Evolutionary conservation across 2,329 filamentous ascomycete species (phyloP).

Genomic region (Thermothelomyces thermophilus): DNA sequence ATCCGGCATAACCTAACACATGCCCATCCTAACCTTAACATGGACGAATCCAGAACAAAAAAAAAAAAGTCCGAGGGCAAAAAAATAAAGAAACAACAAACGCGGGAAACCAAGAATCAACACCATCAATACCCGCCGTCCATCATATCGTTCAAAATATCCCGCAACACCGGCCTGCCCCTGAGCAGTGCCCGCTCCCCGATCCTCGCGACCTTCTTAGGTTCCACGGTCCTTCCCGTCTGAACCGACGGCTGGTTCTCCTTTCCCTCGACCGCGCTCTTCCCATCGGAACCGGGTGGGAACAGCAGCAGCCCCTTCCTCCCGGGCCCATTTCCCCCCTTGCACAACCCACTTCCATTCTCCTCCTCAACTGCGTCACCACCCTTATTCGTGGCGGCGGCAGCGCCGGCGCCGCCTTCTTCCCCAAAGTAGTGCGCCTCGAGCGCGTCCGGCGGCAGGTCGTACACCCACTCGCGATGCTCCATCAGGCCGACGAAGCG

Average conservation of each 20-base stretch:
- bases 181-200: conserved; percentile 58
- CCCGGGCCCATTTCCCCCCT: background rate
- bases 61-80: too few relatives aligned
- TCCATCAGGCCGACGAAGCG: conserved; percentile 74
- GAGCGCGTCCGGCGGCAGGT: conserved; percentile 59
- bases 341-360: conserved; percentile 10
- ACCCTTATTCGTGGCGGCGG: conserved; percentile 14
- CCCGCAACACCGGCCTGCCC: conserved; percentile 61
- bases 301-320: conserved; percentile 6
- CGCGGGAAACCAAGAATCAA: background rate
- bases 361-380: conserved; percentile 9
- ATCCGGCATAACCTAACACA: conserved; percentile 6
- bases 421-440: conserved; percentile 64
- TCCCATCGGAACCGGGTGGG: background rate
- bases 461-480: conserved; percentile 68
- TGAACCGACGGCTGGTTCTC: conserved; percentile 6
- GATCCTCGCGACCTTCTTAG: conserved; percentile 48
- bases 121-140: conserved; percentile 19
- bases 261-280: conserved; percentile 2
- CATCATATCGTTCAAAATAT: conserved; percentile 69
- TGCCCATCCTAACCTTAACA: background rate
- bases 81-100: background rate
- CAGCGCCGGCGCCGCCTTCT: conserved; percentile 29
- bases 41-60: too few relatives aligned
- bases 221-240: conserved; percentile 35